These are phyloP conservation scores for Erysimum cheiri DNA, from an alignment of 441 rosid genomes.

Conservation along the genomic window DNA sequence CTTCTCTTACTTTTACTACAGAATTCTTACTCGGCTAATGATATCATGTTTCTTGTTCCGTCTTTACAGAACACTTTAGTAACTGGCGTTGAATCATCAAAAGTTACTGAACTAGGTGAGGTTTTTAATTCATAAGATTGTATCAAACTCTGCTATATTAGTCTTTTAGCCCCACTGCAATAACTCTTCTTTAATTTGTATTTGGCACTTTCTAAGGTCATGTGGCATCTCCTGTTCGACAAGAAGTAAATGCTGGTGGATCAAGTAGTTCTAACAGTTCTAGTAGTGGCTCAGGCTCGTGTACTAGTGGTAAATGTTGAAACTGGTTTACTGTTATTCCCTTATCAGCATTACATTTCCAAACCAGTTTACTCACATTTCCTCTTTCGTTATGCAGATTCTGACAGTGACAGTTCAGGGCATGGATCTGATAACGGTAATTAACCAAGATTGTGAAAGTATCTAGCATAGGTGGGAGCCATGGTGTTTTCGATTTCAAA, in stretches of 20 bases:
- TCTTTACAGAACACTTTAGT: conserved; percentile 56
- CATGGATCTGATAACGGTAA: conserved; percentile 64
- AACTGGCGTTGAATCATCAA: conserved; percentile 44
- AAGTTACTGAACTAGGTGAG: conserved; percentile 60
- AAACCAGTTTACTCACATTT: conserved; percentile 27
- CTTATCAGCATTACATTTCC: conserved; percentile 1
- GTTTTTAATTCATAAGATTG: conserved; percentile 29
- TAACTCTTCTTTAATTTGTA: conserved; percentile 35
- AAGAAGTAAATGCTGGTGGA: conserved; percentile 53
- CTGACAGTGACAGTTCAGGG: conserved; percentile 68
- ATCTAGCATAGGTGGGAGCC: conserved; percentile 51
- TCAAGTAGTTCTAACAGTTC: conserved; percentile 83
- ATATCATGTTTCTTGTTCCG: conserved; percentile 25
- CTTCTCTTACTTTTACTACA: conserved; percentile 16
- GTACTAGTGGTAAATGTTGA: conserved; percentile 70
- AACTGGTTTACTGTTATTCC: conserved; percentile 19
- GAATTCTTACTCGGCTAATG: conserved; percentile 14
- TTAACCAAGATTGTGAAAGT: conserved; percentile 49
- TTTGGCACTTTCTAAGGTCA: conserved; percentile 47
- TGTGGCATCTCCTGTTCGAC: conserved; percentile 51
- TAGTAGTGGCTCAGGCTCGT: conserved; percentile 77
- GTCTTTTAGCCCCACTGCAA: conserved; percentile 27
- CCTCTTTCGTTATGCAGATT: conserved; percentile 55
- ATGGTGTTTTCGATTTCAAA: conserved; percentile 35
- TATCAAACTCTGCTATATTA: conserved; percentile 15